Evolutionary conservation across 2,329 filamentous ascomycete genomes (phyloP).

Genomic region (Ambrosiella beaveri): DNA sequence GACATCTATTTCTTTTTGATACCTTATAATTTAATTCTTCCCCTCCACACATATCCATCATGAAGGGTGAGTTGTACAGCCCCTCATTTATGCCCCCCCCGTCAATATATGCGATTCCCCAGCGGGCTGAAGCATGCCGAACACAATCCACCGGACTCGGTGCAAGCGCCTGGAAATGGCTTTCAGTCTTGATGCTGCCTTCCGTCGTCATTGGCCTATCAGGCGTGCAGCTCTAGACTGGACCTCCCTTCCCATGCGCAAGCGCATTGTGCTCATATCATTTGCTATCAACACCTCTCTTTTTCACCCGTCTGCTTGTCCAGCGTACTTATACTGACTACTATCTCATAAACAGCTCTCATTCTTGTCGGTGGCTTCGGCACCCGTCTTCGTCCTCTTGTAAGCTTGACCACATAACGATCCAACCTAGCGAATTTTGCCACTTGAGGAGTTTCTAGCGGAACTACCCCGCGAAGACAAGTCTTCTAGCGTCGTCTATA

Average conservation of each 20-base stretch:
- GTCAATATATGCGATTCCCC: too few relatives aligned
- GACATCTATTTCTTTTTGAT: constrained; percentile 5
- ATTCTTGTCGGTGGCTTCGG: constrained; percentile 99
- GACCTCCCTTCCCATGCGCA: too few relatives aligned
- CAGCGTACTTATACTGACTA: background rate
- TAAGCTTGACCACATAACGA: constrained; percentile 29
- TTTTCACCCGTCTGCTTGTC: background rate
- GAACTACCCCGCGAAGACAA: background rate
- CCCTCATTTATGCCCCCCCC: background rate
- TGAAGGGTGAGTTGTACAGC: constrained; percentile 20
- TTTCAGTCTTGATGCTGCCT: too few relatives aligned
- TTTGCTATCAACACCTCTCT: too few relatives aligned
- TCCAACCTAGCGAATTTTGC: background rate
- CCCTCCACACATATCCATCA: constrained; percentile 17
- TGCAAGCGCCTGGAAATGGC: too few relatives aligned
- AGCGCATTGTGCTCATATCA: too few relatives aligned
- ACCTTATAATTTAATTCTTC: constrained; percentile 11
- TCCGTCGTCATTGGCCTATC: too few relatives aligned
- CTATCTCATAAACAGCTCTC: constrained; percentile 43
- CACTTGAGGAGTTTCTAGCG: background rate
- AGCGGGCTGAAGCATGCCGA: too few relatives aligned
- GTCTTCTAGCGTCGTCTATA: background rate
- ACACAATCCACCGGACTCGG: too few relatives aligned
- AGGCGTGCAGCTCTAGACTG: too few relatives aligned
- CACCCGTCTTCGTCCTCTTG: constrained; percentile 89